Conservation (phyloP, 2,329 filamentous ascomycete genomes). For the Akanthomyces dipterigenus region DNA sequence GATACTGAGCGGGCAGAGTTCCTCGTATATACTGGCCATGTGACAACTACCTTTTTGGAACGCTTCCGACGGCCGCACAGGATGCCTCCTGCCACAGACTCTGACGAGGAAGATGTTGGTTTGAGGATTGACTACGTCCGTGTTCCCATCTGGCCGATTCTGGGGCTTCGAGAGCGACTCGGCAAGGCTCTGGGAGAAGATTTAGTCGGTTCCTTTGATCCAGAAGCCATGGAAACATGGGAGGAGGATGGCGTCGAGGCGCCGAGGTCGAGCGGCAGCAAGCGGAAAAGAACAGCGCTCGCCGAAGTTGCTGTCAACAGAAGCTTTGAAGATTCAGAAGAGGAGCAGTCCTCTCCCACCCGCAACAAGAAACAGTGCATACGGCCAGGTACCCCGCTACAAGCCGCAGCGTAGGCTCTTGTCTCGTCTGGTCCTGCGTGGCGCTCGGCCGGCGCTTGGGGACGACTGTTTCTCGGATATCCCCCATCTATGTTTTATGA, state of each 20-base stretch:
- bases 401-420: background rate
- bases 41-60: constrained; percentile 42
- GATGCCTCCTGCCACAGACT: constrained; percentile 23
- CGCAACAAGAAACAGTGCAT: constrained; percentile 24
- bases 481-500: background rate
- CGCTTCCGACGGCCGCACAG: constrained; percentile 44
- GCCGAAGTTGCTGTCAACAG: constrained; percentile 32
- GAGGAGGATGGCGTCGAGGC: constrained; percentile 27
- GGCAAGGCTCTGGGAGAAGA: constrained; percentile 46
- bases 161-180: constrained; percentile 49
- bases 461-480: no score
- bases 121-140: constrained; percentile 41
- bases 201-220: constrained; percentile 37
- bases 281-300: constrained; percentile 30
- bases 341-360: constrained; percentile 21
- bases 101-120: constrained; percentile 23
- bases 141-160: constrained; percentile 48
- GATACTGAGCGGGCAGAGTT: constrained; percentile 43
- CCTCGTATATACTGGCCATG: constrained; percentile 44
- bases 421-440: background rate
- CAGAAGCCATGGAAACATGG: constrained; percentile 39
- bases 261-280: constrained; percentile 26
- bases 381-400: constrained; percentile 22
- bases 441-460: no score
- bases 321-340: constrained; percentile 33